These are phyloP conservation scores for Phytomonas serpens DNA, from an alignment of 208 protist genomes.

Conservation along the genomic window DNA sequence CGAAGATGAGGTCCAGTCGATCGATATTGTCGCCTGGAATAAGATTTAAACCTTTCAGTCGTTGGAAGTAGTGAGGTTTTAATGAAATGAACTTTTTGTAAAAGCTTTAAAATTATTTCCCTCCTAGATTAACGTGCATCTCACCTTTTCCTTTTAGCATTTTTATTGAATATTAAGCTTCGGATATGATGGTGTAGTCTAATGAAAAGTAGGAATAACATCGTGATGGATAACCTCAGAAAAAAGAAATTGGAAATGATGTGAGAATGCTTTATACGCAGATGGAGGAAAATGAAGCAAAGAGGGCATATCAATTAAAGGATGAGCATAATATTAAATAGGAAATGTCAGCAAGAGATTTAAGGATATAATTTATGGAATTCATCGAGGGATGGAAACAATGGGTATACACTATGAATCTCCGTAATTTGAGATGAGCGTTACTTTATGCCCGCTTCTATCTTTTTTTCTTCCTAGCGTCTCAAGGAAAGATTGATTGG, in stretches of 20 bases:
- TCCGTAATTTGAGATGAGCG: neutral
- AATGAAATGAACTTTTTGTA: neutral
- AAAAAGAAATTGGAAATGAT: neutral
- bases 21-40: conserved; percentile 95
- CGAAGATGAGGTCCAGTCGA: conserved; percentile 93
- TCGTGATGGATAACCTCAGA: neutral
- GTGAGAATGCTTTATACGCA: neutral
- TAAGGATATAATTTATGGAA: neutral
- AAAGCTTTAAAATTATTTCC: neutral
- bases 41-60: conserved; percentile 81
- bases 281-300: neutral
- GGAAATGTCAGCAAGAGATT: neutral
- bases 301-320: neutral
- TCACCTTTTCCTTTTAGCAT: neutral
- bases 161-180: neutral
- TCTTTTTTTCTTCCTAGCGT: neutral
- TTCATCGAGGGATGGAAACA: neutral
- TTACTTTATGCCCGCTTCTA: neutral
- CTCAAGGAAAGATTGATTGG: neutral
- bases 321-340: neutral
- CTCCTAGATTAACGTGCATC: neutral
- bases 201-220: neutral
- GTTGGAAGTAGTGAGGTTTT: neutral
- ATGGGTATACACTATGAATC: neutral
- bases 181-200: neutral